Percentiles rank a stretch among this genome's conserved stretches.
Evolutionary conservation across 2,329 filamentous ascomycete species (phyloP).

Genomic region (Botryotinia calthae): DNA sequence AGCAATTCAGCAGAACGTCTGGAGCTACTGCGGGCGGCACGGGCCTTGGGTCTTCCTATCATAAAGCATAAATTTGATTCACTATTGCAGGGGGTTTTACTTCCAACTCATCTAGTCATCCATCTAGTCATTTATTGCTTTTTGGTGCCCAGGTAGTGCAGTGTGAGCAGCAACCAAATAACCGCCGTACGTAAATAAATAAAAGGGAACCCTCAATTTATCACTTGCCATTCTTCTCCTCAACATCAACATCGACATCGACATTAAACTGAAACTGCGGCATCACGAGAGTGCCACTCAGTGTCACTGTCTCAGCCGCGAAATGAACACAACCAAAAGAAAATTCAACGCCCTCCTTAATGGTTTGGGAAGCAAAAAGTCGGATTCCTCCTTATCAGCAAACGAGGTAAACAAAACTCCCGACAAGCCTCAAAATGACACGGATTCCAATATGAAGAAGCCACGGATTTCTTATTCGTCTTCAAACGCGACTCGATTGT

Average conservation of each 20-base stretch:
- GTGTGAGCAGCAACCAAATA: not conserved
- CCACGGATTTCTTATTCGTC: slow-evolving; percentile 32
- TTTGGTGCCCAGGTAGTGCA: not conserved
- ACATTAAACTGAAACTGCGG: not conserved
- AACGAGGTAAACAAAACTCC: slow-evolving; percentile 42
- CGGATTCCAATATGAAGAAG: slow-evolving; percentile 34
- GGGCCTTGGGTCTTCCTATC: not conserved
- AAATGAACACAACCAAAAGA: slow-evolving; percentile 75
- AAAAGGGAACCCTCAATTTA: not conserved
- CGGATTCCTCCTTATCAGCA: slow-evolving; percentile 44
- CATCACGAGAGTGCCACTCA: slow-evolving; percentile 3
- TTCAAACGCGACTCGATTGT: slow-evolving; percentile 20
- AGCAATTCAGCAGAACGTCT: not conserved
- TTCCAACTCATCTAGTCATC: not conserved
- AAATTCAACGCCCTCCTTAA: slow-evolving; percentile 78
- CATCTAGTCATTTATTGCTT: not conserved
- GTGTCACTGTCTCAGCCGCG: not conserved
- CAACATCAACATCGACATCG: not conserved
- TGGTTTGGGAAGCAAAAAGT: slow-evolving; percentile 51
- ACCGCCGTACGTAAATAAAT: not conserved
- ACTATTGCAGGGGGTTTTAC: not conserved
- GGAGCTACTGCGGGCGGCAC: slow-evolving; percentile 3
- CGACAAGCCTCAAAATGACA: slow-evolving; percentile 34
- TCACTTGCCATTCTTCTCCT: not conserved
- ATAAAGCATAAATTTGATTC: not conserved